Evolutionary conservation across 306 rosid species (phyloP).

Genomic region (Cucurbita ficifolia): DNA sequence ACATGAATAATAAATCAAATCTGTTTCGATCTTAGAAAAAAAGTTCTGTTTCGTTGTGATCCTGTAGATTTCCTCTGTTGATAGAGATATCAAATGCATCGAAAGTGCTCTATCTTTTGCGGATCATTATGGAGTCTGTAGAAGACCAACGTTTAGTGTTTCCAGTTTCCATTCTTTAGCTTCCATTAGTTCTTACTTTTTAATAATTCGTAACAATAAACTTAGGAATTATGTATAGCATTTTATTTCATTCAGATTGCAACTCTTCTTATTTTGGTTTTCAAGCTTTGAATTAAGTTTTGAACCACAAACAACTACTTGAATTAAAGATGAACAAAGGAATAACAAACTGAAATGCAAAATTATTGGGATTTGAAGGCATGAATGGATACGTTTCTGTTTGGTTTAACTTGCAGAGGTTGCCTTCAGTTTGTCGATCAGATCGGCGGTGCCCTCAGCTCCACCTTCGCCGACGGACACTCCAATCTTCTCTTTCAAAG

Average conservation of each 20-base stretch:
- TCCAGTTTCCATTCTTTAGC: not conserved
- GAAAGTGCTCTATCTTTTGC: not conserved
- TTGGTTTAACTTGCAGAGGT: constrained; percentile 7
- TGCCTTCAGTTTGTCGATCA: constrained; percentile 41
- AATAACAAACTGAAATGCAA: not conserved
- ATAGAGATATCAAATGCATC: not conserved
- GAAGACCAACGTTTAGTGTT: not conserved
- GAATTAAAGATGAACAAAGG: not conserved
- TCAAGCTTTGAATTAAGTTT: not conserved
- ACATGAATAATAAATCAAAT: not conserved
- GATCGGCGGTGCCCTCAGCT: constrained; percentile 61
- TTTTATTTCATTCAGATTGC: not conserved
- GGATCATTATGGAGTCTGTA: not conserved
- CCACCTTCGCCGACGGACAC: constrained; percentile 50
- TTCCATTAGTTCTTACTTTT: too few relatives aligned
- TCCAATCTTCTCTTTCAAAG: constrained; percentile 54
- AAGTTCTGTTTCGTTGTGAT: not conserved
- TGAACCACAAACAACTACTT: not conserved
- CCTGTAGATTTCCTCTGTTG: not conserved
- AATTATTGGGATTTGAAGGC: not conserved
- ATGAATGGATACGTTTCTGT: not conserved
- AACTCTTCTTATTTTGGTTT: not conserved
- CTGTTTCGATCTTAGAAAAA: not conserved
- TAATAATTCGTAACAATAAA: too few relatives aligned
- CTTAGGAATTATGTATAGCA: not conserved